These are phyloP conservation scores for Holtermanniella nyarrowii DNA, from an alignment of 768 basidiomycete species.

Conservation along the genomic window DNA sequence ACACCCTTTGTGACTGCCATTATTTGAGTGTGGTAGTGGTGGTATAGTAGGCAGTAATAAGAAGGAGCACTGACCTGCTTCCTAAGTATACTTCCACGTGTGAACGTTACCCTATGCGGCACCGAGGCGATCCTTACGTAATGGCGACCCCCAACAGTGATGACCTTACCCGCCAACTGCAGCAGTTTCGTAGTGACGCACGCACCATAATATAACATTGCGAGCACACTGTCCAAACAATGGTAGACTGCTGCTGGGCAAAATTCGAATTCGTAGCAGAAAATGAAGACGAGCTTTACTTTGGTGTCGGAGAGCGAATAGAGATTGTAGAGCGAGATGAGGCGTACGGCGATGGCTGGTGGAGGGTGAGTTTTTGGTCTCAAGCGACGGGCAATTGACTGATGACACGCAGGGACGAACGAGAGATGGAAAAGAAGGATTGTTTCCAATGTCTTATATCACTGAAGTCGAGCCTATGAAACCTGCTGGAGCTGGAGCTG, in stretches of 20 bases:
- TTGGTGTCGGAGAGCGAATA: constrained; percentile 74
- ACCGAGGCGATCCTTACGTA: no score
- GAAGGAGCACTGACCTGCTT: no score
- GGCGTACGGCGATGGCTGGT: constrained; percentile 89
- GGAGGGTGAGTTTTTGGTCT: constrained; percentile 52
- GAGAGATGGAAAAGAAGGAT: constrained; percentile 64
- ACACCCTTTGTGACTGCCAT: constrained; percentile 40
- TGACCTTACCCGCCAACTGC: no score
- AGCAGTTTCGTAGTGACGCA: no score
- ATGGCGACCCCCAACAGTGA: no score
- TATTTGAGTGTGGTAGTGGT: neutral
- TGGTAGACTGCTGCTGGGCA: constrained; percentile 68
- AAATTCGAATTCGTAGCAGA: constrained; percentile 82
- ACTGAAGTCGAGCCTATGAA: constrained; percentile 48
- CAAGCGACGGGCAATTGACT: constrained; percentile 1
- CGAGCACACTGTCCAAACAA: neutral
- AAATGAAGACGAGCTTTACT: constrained; percentile 84
- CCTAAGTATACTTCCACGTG: no score
- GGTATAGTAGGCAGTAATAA: no score
- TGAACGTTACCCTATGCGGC: no score
- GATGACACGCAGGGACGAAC: constrained; percentile 61
- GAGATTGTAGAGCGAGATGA: constrained; percentile 91
- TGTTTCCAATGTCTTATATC: constrained; percentile 88
- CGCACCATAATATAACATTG: no score
- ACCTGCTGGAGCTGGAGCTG: constrained; percentile 8